Evolutionary conservation across 768 basidiomycete genomes (phyloP).

Genomic region (Melanogaster broomeanus): DNA sequence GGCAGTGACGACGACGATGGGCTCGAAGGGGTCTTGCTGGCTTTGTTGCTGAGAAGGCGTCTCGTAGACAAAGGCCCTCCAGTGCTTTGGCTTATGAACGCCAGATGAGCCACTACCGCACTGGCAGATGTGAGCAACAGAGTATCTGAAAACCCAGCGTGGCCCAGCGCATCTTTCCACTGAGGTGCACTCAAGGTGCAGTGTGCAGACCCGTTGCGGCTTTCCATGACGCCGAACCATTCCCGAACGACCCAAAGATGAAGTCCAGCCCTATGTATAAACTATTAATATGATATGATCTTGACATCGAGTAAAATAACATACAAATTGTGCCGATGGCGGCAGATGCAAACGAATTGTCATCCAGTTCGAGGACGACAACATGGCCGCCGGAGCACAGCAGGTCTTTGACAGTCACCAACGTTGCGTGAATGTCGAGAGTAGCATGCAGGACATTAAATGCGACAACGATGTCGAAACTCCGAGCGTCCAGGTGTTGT

Average conservation of each 20-base stretch:
- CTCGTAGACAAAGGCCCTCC: too few species aligned
- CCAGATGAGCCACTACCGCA: background rate
- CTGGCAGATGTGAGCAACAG: background rate
- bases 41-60: too few species aligned
- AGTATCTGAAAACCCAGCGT: background rate
- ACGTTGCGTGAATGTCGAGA: background rate
- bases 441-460: conserved; percentile 13
- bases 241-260: background rate
- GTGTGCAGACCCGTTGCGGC: too few species aligned
- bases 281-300: background rate
- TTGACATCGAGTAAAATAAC: background rate
- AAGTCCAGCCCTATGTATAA: background rate
- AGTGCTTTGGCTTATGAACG: background rate
- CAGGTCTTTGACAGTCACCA: background rate
- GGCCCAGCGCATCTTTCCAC: background rate
- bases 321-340: background rate
- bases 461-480: conserved; percentile 14
- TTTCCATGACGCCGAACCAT: background rate
- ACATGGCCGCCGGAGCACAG: background rate
- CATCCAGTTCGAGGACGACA: background rate
- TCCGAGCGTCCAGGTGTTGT: conserved; percentile 4
- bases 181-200: too few species aligned
- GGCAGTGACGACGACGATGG: too few species aligned
- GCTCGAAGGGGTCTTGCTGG: too few species aligned
- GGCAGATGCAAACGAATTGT: background rate